phyloP scores from a whole-genome alignment of 73 alveolate species.

The Paramecium pentaurelia region DNA sequence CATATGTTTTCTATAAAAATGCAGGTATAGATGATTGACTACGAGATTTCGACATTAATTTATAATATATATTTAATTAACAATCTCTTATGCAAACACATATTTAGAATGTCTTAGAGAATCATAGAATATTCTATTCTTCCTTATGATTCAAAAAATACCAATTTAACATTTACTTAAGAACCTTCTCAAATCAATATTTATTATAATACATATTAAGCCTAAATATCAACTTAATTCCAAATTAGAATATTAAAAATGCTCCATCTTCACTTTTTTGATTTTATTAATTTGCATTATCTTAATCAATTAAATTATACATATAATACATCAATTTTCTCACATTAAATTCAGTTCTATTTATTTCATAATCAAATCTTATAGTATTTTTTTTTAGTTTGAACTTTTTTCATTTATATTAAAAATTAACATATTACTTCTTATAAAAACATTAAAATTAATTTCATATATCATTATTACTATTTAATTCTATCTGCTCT shows the following conservation, averaged over 20 bases:
- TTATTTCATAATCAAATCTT: neutral
- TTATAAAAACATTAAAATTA: neutral
- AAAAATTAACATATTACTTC: neutral
- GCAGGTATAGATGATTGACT: constrained; percentile 55
- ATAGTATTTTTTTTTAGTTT: neutral
- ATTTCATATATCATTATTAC: neutral
- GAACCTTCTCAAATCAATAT: neutral
- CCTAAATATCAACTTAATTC: neutral
- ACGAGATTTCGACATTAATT: constrained; percentile 20
- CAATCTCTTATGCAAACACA: neutral
- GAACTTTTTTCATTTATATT: neutral
- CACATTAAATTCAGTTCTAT: neutral
- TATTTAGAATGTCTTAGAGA: neutral
- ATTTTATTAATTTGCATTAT: neutral
- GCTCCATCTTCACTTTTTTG: neutral
- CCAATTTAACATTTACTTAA: neutral
- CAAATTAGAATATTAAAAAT: neutral
- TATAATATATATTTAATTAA: neutral
- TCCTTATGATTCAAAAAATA: neutral
- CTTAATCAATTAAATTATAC: neutral
- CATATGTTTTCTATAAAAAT: constrained; percentile 64
- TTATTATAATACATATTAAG: neutral
- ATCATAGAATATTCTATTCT: neutral
- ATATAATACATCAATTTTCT: neutral
- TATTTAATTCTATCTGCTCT: constrained; percentile 24